Percentiles rank a stretch among this genome's conserved stretches.
Evolutionary conservation across 495 filamentous ascomycete genomes (phyloP).

Genomic region (Corynascus novoguineensis): DNA sequence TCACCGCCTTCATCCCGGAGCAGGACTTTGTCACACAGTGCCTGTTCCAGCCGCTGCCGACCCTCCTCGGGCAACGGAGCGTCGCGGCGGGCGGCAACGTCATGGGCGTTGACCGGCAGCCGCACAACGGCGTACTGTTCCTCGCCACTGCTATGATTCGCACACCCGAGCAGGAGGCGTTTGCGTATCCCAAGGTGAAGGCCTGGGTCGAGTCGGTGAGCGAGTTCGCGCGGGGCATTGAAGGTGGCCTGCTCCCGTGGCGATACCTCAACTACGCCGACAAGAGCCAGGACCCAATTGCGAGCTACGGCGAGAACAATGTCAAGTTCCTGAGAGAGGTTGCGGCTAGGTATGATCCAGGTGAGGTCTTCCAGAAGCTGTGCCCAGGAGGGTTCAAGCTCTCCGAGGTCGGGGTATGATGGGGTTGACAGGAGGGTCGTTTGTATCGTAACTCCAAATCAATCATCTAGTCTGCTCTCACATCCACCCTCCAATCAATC

Average conservation of each 20-base stretch:
- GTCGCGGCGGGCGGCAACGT: conserved; percentile 44
- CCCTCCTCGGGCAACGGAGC: conserved; percentile 30
- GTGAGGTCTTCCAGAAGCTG: conserved; percentile 45
- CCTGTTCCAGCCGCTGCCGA: conserved; percentile 46
- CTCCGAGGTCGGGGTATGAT: background rate
- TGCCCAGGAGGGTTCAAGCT: conserved; percentile 37
- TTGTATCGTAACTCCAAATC: no score
- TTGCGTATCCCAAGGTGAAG: conserved; percentile 14
- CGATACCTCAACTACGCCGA: conserved; percentile 41
- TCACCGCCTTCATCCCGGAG: conserved; percentile 17
- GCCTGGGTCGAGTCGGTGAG: conserved; percentile 11
- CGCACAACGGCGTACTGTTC: conserved; percentile 27
- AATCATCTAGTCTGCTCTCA: no score
- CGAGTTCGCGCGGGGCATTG: conserved; percentile 15
- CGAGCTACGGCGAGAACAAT: conserved; percentile 46
- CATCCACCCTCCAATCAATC: no score
- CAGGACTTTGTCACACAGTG: conserved; percentile 39
- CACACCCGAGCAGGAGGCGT: conserved; percentile 21
- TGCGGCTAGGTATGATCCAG: conserved; percentile 45
- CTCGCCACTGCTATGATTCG: conserved; percentile 13
- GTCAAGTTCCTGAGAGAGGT: conserved; percentile 33
- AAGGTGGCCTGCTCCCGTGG: conserved; percentile 23
- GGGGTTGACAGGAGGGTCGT: background rate
- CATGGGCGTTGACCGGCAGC: conserved; percentile 42
- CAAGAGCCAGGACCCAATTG: conserved; percentile 38